Base-by-base conservation (phyloP, 164 flowering plant species). In the Cinnamomum micranthum region DNA sequence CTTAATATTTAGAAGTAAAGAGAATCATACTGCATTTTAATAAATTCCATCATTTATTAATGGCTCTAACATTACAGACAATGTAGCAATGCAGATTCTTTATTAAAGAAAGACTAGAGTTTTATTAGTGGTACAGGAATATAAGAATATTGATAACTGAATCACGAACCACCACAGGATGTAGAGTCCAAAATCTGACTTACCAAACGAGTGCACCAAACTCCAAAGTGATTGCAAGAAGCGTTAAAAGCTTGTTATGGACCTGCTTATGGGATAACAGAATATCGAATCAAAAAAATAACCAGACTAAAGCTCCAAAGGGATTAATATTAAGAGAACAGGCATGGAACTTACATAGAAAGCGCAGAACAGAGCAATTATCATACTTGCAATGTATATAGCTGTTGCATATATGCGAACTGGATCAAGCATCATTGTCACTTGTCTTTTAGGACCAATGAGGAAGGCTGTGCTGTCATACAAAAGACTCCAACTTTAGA, bases 381-480 rank as follows among this genome's bases (percentile, higher is more conserved):
- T 83, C 28, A 92, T 88, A 70, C 96, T 91, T 12, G 92, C 96
- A 79, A 91, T 82, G 82, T 86, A 94, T 73, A 87, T 65, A 23
- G 95, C 92, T 62, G 98, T 94, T 59, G 98, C 98, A 80, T 91
- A 94, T 6, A 94, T 88, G 10, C 98, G 97, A 70, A 87, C 98
- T 77, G 98, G 97, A 76, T 94, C 98, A 83, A 94, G 92, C 97
- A 94, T 94, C 98, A 94, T 88, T 2, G 87, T 82, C 73, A 92
- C 80, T 85, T 94, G 98, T 76, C 94, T 80, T 77, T 91, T 88
- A 41, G 98, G 97, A 75, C 98, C 98, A 70, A 94, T 90, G 25
- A 94, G 96, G 80, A 94, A 94, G 79, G 89, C 95, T 80, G 98
- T 94, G 92, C 98, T 94, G 97, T 85, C 91, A 87, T 69, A 80